phyloP scores from a whole-genome alignment of 352 stramenopile species.

The Ophiocytium majus region DNA sequence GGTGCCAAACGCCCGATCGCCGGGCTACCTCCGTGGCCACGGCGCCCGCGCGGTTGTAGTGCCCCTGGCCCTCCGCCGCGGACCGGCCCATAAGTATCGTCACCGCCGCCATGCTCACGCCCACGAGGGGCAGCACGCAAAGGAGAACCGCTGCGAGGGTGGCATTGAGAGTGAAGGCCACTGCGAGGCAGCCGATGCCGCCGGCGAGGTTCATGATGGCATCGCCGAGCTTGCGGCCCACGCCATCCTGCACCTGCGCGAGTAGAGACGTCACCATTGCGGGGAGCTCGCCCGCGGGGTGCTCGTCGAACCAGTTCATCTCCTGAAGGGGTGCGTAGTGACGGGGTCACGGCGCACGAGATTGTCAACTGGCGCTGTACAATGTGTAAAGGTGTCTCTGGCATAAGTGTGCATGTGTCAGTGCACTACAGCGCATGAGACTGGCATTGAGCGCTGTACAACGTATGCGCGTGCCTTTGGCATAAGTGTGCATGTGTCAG shows the following conservation, averaged over 20 bases:
- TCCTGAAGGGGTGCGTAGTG: constrained; percentile 27
- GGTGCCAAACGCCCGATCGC: too few relatives aligned
- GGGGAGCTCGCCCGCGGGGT: constrained; percentile 39
- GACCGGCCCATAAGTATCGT: constrained; percentile 48
- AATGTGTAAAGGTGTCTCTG: too few relatives aligned
- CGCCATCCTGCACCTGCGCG: constrained; percentile 47
- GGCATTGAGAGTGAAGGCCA: constrained; percentile 28
- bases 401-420: too few relatives aligned
- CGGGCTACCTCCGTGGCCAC: constrained; percentile 11
- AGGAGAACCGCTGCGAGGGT: constrained; percentile 23
- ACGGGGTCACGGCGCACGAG: too few relatives aligned
- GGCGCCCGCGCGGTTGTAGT: constrained; percentile 5
- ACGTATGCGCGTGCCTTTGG: too few relatives aligned
- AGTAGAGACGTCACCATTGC: constrained; percentile 32
- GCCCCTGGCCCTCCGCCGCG: background rate
- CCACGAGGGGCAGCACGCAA: constrained; percentile 40
- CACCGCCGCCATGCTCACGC: constrained; percentile 31
- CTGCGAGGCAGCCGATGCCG: constrained; percentile 28
- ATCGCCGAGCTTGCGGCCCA: constrained; percentile 33
- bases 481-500: too few relatives aligned
- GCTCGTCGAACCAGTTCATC: constrained; percentile 48
- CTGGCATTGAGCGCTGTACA: too few relatives aligned
- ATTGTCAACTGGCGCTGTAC: too few relatives aligned
- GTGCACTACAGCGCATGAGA: too few relatives aligned
- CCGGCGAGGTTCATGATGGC: constrained; percentile 45